Evolutionary conservation across 129 eudicot genomes (phyloP), one percentile per base, ranked within the genome.

Genomic region (Oenanthe sinensis): DNA sequence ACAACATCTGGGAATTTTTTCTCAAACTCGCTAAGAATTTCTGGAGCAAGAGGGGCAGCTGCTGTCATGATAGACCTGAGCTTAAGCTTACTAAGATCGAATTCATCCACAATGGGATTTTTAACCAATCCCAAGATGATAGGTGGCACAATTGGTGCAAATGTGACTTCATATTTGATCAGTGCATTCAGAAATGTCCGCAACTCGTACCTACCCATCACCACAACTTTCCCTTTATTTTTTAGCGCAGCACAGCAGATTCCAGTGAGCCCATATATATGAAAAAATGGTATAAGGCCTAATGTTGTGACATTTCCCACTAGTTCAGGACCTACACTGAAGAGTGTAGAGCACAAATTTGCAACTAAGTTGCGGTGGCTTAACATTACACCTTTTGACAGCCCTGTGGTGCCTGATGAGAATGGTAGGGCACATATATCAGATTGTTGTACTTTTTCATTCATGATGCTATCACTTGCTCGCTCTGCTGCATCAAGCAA

Each of bases 361-460:
- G 99, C 93, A 8, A 96, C 91, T 2, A 92, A 42, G 80, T 96
- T 96, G 58, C 91, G 81, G 85, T 96, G 97, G 65, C 93, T 96
- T 43, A 96, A 83, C 99, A 96, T 96, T 50, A 96, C 99, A 0
- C 99, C 99, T 71, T 96, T 92, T 2, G 99, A 92, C 40, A 92
- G 63, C 5, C 97, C 97, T 8, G 99, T 96, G 26, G 99, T 96
- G 46, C 99, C 99, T 6, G 99, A 96, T 15, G 99, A 96, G 77
- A 96, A 96, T 11, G 99, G 99, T 13, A 96, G 97, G 6, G 99
- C 99, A 28, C 97, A 96, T 17, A 92, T 82, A 78, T 92, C 97
- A 55, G 70, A 84, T 65, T 92, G 93, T 10, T 73, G 79, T 2
- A 85, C 78, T n/a, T 54, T 79, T 76, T 92, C 90, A 4, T 83